Evolutionary conservation across 345 rosid species (phyloP), one percentile per base, ranked within the genome.

Genomic region (Lumnitzera littorea): DNA sequence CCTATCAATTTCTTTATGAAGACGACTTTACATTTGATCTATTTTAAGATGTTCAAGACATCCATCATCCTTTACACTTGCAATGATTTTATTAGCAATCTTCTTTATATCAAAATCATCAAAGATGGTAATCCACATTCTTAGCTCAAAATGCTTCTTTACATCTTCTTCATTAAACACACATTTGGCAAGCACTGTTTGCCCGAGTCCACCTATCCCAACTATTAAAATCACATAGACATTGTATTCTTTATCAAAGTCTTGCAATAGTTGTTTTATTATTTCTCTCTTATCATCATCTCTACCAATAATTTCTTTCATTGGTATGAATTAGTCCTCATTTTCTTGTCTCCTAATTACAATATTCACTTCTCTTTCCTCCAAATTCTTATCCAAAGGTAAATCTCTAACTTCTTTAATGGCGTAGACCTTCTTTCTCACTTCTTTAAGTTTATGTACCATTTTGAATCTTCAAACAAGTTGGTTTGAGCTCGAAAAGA

Each of bases 161-260:
- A n/a, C n/a, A n/a, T n/a, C n/a, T n/a, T n/a, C n/a, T n/a, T n/a
- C n/a, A n/a, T n/a, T n/a, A n/a, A n/a, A n/a, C n/a, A n/a, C n/a
- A n/a, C n/a, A n/a, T n/a, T n/a, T n/a, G n/a, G n/a, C n/a, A n/a
- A n/a, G n/a, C n/a, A n/a, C n/a, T n/a, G n/a, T n/a, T n/a, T n/a
- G n/a, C 7, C 73, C 73, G 0, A 70, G 2, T 9, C 72, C 65
- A 0, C 57, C 65, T 23, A 70, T 64, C 4, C 69, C 69, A 13
- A 49, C 61, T 15, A 70, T 41, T 0, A 69, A 60, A 11, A 70
- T 13, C 25, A 64, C 56, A 1, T 48, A 51, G 6, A 66, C 57
- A 58, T 46, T 13, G 0, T 52, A 58, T 10, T 46, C 51, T 17
- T 0, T 12, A 12, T 29, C 46, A 2, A 58, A 25, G 2, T 3